Evolutionary conservation across 495 filamentous ascomycete species (phyloP).

Genomic region (Hyphodiscus hymeniophilus): DNA sequence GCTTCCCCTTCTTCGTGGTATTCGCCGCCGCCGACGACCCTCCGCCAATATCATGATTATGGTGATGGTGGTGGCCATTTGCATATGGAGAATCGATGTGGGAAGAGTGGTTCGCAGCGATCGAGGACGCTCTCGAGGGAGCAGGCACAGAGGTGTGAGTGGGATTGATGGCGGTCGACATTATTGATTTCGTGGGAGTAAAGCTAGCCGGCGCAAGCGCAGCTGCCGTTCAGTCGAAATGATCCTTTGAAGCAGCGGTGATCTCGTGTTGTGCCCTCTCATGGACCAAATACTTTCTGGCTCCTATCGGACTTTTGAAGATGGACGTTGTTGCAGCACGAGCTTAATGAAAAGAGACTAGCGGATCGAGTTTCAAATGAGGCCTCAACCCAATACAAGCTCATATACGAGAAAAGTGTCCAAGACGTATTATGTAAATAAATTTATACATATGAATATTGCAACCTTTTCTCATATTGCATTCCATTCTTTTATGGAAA

Average conservation of each 20-base stretch:
- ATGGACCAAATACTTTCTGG: background rate
- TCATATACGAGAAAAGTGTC: no score
- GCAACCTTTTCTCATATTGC: no score
- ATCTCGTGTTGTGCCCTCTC: background rate
- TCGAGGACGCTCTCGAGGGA: slow-evolving; percentile 16
- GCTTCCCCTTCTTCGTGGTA: slow-evolving; percentile 56
- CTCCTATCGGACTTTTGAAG: background rate
- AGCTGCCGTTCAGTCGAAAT: background rate
- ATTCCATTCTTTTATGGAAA: no score
- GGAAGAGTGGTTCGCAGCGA: slow-evolving; percentile 9
- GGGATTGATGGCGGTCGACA: slow-evolving; percentile 25
- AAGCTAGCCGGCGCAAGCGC: slow-evolving; percentile 6
- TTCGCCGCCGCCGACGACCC: slow-evolving; percentile 6
- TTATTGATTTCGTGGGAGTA: slow-evolving; percentile 3
- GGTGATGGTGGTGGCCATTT: slow-evolving; percentile 24
- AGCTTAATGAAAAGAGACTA: slow-evolving; percentile 6
- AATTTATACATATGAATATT: no score
- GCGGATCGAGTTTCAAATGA: slow-evolving; percentile 9
- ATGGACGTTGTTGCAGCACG: slow-evolving; percentile 4
- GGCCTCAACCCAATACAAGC: background rate
- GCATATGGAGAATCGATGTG: slow-evolving; percentile 16
- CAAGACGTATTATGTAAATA: no score
- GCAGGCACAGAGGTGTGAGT: slow-evolving; percentile 18
- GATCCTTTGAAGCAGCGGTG: background rate
- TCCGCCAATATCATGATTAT: slow-evolving; percentile 12